A percentile compares a stretch with the other conserved stretches of the same genome.
Evolutionary conservation across 208 protist species (phyloP).

Genomic region (Leishmania martiniquensis): DNA sequence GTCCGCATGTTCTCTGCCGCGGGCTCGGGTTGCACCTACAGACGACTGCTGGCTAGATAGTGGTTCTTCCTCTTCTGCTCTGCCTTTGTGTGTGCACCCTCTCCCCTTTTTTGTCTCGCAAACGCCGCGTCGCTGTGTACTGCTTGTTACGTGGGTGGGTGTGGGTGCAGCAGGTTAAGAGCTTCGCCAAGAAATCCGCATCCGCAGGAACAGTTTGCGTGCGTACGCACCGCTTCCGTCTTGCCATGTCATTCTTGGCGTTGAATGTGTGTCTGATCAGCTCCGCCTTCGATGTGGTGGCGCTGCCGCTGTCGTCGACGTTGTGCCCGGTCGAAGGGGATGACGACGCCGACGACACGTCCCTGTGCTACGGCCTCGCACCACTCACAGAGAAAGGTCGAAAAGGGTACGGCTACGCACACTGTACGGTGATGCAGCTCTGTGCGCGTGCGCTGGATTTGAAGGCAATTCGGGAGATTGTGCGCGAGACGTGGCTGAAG

Average conservation of each 20-base stretch:
- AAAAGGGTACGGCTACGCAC: conserved; percentile 58
- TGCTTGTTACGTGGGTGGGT: background rate
- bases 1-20: too few species aligned
- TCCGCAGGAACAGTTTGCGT: background rate
- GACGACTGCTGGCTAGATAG: too few species aligned
- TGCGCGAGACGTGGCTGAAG: conserved; percentile 46
- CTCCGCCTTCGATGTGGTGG: conserved; percentile 63
- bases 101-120: too few species aligned
- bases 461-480: conserved; percentile 41
- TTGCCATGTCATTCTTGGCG: conserved; percentile 57
- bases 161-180: background rate
- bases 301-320: conserved; percentile 66
- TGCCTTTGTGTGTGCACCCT: too few species aligned
- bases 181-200: background rate
- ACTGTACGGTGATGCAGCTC: conserved; percentile 78
- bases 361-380: conserved; percentile 54
- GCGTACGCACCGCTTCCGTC: background rate
- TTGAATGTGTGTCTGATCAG: conserved; percentile 79
- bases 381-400: conserved; percentile 59
- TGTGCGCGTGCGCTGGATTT: conserved; percentile 61
- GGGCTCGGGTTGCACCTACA: too few species aligned
- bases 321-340: conserved; percentile 55
- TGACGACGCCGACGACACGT: conserved; percentile 33
- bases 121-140: background rate
- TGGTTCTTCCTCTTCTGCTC: background rate